Evolutionary conservation across 1,284 basidiomycete species (phyloP).

Genomic region (Anthracocystis setariae): DNA sequence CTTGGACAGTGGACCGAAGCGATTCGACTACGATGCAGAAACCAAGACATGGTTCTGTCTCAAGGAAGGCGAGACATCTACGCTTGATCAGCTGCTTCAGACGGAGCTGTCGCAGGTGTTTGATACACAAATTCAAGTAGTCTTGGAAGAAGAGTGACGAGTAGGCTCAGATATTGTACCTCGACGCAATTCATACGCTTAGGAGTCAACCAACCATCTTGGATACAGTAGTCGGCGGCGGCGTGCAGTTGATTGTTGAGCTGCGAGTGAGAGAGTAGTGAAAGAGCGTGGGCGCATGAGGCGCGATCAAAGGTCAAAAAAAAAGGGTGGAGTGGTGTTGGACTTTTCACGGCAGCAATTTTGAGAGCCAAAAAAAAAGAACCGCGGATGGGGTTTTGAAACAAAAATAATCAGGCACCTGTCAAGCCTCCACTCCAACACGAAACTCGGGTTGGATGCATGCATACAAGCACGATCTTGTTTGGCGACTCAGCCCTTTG

Average conservation of each 20-base stretch:
- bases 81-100: conserved; percentile 53
- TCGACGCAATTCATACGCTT: neutral
- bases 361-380: too few relatives aligned
- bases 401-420: too few relatives aligned
- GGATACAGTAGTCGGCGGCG: too few relatives aligned
- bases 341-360: conserved; percentile 2
- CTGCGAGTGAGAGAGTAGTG: neutral
- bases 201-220: too few relatives aligned
- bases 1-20: conserved; percentile 59
- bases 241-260: too few relatives aligned
- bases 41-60: conserved; percentile 57
- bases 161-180: neutral
- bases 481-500: conserved; percentile 8
- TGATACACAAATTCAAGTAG: conserved; percentile 37
- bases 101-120: conserved; percentile 57
- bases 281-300: conserved; percentile 4
- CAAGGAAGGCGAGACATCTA: conserved; percentile 55
- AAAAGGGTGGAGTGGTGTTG: neutral
- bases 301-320: neutral
- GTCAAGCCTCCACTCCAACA: conserved; percentile 18
- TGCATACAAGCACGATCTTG: conserved; percentile 2
- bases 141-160: conserved; percentile 22
- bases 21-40: conserved; percentile 62
- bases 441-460: conserved; percentile 8
- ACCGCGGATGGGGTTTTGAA: too few relatives aligned